These are phyloP conservation scores for Argentina anserina DNA, from an alignment of 306 rosid species.

Conservation along the genomic window DNA sequence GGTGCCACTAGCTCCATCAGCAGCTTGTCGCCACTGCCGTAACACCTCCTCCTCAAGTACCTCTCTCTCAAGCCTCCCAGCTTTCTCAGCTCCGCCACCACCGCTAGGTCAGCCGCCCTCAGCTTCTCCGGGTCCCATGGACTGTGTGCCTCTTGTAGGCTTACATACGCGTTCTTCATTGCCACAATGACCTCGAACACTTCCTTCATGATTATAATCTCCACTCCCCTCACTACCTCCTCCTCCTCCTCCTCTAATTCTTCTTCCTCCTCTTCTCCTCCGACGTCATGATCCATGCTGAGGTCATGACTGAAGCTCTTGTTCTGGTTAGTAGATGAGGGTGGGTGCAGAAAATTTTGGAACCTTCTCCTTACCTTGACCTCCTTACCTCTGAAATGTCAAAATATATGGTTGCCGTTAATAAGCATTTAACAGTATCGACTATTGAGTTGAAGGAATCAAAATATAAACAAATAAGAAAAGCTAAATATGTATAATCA, in stretches of 20 bases:
- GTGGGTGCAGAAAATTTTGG: conserved; percentile 81
- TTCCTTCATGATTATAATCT: conserved; percentile 50
- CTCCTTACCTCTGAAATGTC: background rate
- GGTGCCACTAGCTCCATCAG: conserved; percentile 87
- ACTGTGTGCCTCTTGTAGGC: conserved; percentile 75
- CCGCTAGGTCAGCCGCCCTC: conserved; percentile 72
- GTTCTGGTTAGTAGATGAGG: conserved; percentile 29
- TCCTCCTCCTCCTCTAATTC: too few species aligned
- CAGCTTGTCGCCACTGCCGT: conserved; percentile 35
- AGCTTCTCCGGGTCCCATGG: conserved; percentile 90
- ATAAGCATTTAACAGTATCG: too few species aligned
- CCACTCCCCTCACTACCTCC: conserved; percentile 36
- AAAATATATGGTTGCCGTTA: too few species aligned
- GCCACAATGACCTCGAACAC: conserved; percentile 67
- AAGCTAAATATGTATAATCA: too few species aligned
- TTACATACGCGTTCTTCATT: conserved; percentile 76
- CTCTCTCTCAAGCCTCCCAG: conserved; percentile 64
- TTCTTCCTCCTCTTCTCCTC: conserved; percentile 22
- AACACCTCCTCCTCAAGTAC: conserved; percentile 37
- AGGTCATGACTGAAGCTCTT: conserved; percentile 10
- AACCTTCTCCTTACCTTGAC: conserved; percentile 38
- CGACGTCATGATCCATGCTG: conserved; percentile 1
- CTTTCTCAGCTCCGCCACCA: conserved; percentile 75
- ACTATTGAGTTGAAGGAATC: too few species aligned
- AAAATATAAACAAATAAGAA: too few species aligned